A percentile compares a stretch with the other conserved stretches of the same genome.
These are phyloP conservation scores for Microcyclosporella mali DNA, from an alignment of 2,329 filamentous ascomycete genomes.

Conservation along the genomic window DNA sequence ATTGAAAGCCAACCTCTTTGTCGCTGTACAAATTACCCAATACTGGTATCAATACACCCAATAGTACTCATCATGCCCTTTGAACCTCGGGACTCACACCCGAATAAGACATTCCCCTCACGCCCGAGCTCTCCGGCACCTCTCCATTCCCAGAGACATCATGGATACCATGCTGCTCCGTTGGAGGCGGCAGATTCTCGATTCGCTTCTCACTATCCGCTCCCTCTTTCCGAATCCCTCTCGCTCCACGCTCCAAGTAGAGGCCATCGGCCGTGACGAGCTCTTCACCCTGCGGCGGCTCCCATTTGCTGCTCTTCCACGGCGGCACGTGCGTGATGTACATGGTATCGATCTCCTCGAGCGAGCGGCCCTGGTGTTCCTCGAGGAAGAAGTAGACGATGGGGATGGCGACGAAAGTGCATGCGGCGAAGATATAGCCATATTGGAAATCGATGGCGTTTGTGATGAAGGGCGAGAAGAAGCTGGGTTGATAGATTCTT, in stretches of 20 bases:
- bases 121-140: slow-evolving; percentile 23
- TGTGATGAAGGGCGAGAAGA: slow-evolving; percentile 77
- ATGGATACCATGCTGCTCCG: slow-evolving; percentile 23
- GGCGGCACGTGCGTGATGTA: slow-evolving; percentile 47
- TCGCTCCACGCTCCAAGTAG: slow-evolving; percentile 26
- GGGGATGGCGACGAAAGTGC: slow-evolving; percentile 57
- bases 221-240: slow-evolving; percentile 28
- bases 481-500: slow-evolving; percentile 30
- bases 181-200: slow-evolving; percentile 22
- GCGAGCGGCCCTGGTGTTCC: slow-evolving; percentile 63
- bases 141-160: slow-evolving; percentile 26
- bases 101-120: slow-evolving; percentile 21
- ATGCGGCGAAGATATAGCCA: slow-evolving; percentile 70
- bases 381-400: slow-evolving; percentile 74
- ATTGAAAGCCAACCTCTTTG: too few species aligned
- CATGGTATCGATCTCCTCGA: slow-evolving; percentile 78
- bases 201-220: slow-evolving; percentile 24
- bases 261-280: slow-evolving; percentile 28
- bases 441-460: slow-evolving; percentile 64
- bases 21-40: too few species aligned
- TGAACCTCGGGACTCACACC: background rate
- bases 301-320: slow-evolving; percentile 30
- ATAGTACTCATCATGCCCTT: background rate
- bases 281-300: slow-evolving; percentile 27
- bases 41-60: too few species aligned